These are phyloP conservation scores for Senna tora DNA, from an alignment of 306 rosid species.

Conservation along the genomic window DNA sequence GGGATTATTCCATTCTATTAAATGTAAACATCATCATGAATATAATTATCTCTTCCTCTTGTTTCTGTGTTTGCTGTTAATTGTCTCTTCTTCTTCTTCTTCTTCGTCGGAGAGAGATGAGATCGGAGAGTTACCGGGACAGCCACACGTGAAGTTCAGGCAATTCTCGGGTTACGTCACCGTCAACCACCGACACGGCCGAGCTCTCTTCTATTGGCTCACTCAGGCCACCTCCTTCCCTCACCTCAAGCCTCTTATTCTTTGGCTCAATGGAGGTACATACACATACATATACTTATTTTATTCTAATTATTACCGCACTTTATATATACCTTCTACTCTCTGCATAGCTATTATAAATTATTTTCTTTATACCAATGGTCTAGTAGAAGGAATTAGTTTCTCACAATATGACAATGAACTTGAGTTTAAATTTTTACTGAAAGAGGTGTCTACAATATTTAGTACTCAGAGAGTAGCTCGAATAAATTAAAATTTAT, in stretches of 20 bases:
- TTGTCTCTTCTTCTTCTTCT: not conserved
- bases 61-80: not conserved
- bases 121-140: conserved; percentile 56
- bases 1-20: too few species aligned
- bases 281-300: not conserved
- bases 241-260: conserved; percentile 67
- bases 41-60: not conserved
- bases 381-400: too few species aligned
- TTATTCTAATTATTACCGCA: too few species aligned
- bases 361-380: too few species aligned
- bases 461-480: too few species aligned
- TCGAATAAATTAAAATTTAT: too few species aligned
- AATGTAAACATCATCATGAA: too few species aligned
- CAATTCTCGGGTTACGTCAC: conserved; percentile 83
- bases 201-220: conserved; percentile 90
- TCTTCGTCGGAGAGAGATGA: not conserved
- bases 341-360: too few species aligned
- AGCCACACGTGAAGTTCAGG: conserved; percentile 63
- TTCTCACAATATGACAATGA: too few species aligned
- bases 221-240: conserved; percentile 58
- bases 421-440: too few species aligned
- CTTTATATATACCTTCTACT: too few species aligned
- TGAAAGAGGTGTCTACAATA: too few species aligned
- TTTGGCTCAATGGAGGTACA: conserved; percentile 93
- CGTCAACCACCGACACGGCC: conserved; percentile 61